A percentile compares a stretch with the other conserved stretches of the same genome.
Evolutionary conservation across 208 protist genomes (phyloP).

Genomic region (Leishmania braziliensis): DNA sequence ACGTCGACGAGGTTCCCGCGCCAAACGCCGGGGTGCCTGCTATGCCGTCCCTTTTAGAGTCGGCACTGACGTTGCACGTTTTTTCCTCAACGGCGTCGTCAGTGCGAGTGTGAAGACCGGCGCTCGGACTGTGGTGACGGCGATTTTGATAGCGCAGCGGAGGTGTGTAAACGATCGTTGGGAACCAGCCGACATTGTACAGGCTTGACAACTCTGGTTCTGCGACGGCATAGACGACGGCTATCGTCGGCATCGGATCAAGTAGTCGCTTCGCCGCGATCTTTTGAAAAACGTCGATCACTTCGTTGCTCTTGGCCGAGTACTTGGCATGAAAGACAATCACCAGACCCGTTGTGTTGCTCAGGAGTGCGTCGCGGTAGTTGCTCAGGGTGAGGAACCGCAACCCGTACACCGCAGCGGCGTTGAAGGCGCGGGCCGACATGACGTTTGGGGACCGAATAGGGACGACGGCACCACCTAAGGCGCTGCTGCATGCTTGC

Average conservation of each 20-base stretch:
- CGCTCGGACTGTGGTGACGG: not conserved
- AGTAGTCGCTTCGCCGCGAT: conserved; percentile 61
- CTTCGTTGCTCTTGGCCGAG: conserved; percentile 63
- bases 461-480: not conserved
- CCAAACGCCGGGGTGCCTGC: not conserved
- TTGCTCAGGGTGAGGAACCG: conserved; percentile 62
- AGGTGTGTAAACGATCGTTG: conserved; percentile 83
- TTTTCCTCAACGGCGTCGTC: not conserved
- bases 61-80: not conserved
- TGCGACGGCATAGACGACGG: conserved; percentile 75
- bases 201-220: conserved; percentile 82
- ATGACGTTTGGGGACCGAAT: conserved; percentile 25
- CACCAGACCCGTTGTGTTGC: conserved; percentile 61
- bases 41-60: not conserved
- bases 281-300: conserved; percentile 55
- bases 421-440: conserved; percentile 26
- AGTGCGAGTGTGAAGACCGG: not conserved
- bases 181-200: conserved; percentile 82
- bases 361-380: conserved; percentile 41
- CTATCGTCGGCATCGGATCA: conserved; percentile 69
- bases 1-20: not conserved
- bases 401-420: conserved; percentile 30
- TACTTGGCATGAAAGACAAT: conserved; percentile 88
- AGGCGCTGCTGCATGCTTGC: conserved; percentile 2
- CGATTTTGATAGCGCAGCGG: conserved; percentile 12